Evolutionary conservation across 192 early-diverging fungal genomes (phyloP), one percentile per base, ranked within the genome.

Genomic region (Chytriomyces sp.): DNA sequence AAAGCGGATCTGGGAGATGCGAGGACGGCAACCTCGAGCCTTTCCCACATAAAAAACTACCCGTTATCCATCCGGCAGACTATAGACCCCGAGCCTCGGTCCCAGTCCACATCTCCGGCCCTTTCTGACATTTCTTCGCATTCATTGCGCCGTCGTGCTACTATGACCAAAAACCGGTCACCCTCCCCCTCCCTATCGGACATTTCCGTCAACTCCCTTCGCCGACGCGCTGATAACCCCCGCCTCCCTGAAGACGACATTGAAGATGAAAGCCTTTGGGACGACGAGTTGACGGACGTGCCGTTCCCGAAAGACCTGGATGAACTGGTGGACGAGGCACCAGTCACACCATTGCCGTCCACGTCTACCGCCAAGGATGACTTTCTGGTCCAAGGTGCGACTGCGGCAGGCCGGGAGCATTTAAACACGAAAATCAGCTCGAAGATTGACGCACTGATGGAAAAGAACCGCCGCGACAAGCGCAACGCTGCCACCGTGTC

Each of bases 401-500:
- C 44, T n/a, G 55, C 28, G 28, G 5, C 26, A 1, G 57, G 37
- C 25, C 37, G 22, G 5, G 37, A 5, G 25, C 39, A 28, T 22
- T 25, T 70, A 28, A 12, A 19, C 25, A 59, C n/a, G 8, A 39
- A 70, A 28, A 31, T 70, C 2, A 41, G 30, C 37, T 22, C 33
- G 19, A 74, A 65, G n/a, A 64, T 64, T 52, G 59, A 70, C 26
- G 22, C 67, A 1, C 70, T 93, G 3, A 75, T 80, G 7, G 57
- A 77, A 25, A 75, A 88, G 41, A 82, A 82, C 54, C 76, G 82
- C 6, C 80, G 82, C 30, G 83, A 90, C 19, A 82, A 84, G 63
- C 73, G 90, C 10, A 81, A 86, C 57, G 82, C 89, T 19, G 87
- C 86, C 28, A 87, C 85, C 17, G 59, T 95, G 6, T 91, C 85